A percentile compares a stretch with the other conserved stretches of the same genome.
Conservation (phyloP, 139 green algal species). For the Parachlorella kessleri region DNA sequence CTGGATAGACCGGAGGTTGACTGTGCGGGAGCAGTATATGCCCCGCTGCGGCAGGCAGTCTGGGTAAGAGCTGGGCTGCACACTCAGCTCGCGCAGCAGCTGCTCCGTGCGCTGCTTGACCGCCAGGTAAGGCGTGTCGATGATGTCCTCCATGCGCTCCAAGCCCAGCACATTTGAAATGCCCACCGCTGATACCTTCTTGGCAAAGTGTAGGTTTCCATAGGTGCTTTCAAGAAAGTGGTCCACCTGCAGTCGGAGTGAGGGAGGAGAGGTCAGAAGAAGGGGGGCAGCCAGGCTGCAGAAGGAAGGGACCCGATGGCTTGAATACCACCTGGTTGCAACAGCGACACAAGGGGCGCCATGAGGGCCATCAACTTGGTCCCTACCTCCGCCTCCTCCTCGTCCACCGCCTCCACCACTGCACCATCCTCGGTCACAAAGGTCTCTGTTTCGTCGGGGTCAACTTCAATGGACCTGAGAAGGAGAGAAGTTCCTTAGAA, state of each 20-base stretch:
- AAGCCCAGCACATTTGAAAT: slow-evolving; percentile 66
- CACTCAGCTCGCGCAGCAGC: slow-evolving; percentile 43
- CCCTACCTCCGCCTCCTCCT: slow-evolving; percentile 58
- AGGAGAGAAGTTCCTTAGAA: no score
- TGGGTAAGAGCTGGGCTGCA: slow-evolving; percentile 55
- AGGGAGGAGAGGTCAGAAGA: no score
- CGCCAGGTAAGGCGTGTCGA: slow-evolving; percentile 35
- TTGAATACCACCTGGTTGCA: no score
- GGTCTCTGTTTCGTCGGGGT: slow-evolving; percentile 31
- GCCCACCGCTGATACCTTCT: slow-evolving; percentile 28
- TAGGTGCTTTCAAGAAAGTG: slow-evolving; percentile 73
- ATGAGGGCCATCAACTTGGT: no score
- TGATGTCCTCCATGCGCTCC: slow-evolving; percentile 53
- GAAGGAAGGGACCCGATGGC: no score
- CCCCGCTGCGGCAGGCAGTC: slow-evolving; percentile 72
- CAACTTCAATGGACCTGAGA: neutral
- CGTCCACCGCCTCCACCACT: slow-evolving; percentile 58
- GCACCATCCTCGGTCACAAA: slow-evolving; percentile 56
- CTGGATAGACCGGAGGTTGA: slow-evolving; percentile 93
- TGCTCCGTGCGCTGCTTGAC: slow-evolving; percentile 34
- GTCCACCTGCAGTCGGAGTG: slow-evolving; percentile 61
- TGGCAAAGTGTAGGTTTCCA: slow-evolving; percentile 74
- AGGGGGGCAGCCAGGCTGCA: no score
- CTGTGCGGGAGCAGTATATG: slow-evolving; percentile 93
- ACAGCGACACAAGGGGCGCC: no score